Evolutionary conservation across 1,139 yeast genomes (phyloP), one percentile per base, ranked within the genome.

Genomic region (Schwanniomyces etchellsii): DNA sequence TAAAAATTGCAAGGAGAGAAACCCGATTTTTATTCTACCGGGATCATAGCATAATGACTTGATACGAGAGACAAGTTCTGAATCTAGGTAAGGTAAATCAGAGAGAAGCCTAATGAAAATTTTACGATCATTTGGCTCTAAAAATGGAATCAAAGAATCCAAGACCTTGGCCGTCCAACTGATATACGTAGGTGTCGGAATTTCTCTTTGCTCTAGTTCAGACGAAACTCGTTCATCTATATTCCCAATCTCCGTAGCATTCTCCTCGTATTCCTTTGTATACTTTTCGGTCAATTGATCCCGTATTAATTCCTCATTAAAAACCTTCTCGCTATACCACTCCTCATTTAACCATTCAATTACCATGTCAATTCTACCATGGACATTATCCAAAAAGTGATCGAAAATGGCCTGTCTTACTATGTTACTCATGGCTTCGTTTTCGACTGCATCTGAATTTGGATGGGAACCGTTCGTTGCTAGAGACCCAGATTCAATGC

Each of bases 341-440:
- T 93, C 98, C 55, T 91, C 98, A 46, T 84, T 89, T 32, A 93
- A 62, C 99, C 99, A 93, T 38, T 83, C 88, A 23, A 89, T 77
- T n/a, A 85, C 77, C 24, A 81, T 60, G 38, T 85, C 95, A 11
- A 89, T 70, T 25, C 91, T 64, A 9, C 65, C 68, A 36, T 83
- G 81, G 41, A 89, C 81, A 46, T 82, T 84, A 13, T 73, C 80
- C 46, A 86, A 65, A 35, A 86, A 81, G 51, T 81, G 83, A 24
- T 77, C 77, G 40, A 82, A 80, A 6, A 93, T 60, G 10, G 86
- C 74, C 11, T 72, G 75, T 40, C 96, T 66, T 11, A 89, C 74
- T 45, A 76, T 52, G 35, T 77, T 73, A 34, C 85, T 66, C 46
- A 80, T 54, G 33, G 61, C 70, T 13, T 58, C 54, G 26, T 57